Conservation (phyloP, 2,329 filamentous ascomycete species). For the Aspergillus flavus region DNA sequence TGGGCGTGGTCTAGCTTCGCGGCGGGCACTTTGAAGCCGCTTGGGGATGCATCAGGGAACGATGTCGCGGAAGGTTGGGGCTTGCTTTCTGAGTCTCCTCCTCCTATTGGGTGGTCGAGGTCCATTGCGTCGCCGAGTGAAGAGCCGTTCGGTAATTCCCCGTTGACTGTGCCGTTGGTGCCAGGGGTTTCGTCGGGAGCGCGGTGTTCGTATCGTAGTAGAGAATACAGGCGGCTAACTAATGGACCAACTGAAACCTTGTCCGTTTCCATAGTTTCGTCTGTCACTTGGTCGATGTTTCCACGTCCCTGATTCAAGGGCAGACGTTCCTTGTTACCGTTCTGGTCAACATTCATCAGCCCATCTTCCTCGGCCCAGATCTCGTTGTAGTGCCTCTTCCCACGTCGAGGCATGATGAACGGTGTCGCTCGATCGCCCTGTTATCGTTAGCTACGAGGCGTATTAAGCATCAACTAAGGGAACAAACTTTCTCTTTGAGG, state of each 20-base stretch:
- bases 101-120: slow-evolving; percentile 50
- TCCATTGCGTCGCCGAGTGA: slow-evolving; percentile 53
- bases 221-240: slow-evolving; percentile 76
- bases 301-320: slow-evolving; percentile 82
- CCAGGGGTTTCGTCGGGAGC: slow-evolving; percentile 58
- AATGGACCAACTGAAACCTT: slow-evolving; percentile 86
- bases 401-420: slow-evolving; percentile 83
- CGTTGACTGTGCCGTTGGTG: slow-evolving; percentile 59
- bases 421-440: slow-evolving; percentile 77
- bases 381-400: slow-evolving; percentile 83
- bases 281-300: slow-evolving; percentile 81
- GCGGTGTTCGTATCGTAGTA: slow-evolving; percentile 73
- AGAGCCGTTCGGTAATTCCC: slow-evolving; percentile 48
- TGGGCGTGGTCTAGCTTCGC: slow-evolving; percentile 82
- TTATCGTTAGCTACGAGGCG: slow-evolving; percentile 14
- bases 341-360: slow-evolving; percentile 70
- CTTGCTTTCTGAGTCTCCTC: slow-evolving; percentile 38
- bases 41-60: slow-evolving; percentile 75
- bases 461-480: not conserved
- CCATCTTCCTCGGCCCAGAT: slow-evolving; percentile 95
- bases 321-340: slow-evolving; percentile 65
- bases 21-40: slow-evolving; percentile 76
- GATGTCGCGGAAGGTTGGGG: slow-evolving; percentile 70
- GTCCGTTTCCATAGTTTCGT: slow-evolving; percentile 84
- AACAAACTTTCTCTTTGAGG: slow-evolving; percentile 71